phyloP scores from a whole-genome alignment of 345 rosid genomes.

The Triadica sebifera region DNA sequence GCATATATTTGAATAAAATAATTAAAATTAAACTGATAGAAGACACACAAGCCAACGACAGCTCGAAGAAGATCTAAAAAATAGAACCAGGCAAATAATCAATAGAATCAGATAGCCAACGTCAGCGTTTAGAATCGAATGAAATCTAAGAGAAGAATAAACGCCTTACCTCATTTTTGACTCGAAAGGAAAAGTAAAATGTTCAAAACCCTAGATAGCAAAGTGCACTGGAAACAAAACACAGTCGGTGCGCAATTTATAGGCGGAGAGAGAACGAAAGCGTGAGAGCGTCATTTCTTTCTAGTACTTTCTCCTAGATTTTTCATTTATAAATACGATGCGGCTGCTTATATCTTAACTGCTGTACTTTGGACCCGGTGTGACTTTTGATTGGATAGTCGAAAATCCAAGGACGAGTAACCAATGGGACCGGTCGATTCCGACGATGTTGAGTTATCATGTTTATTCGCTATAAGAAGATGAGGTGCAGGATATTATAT shows the following conservation, averaged over 20 bases:
- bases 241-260: conserved; percentile 2
- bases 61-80: not conserved
- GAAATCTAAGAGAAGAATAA: not conserved
- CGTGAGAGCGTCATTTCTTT: conserved; percentile 2
- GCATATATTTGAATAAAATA: not conserved
- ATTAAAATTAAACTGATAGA: not conserved
- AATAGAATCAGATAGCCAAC: not conserved
- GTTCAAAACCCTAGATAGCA: conserved; percentile 38
- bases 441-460: not conserved
- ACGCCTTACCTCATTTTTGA: conserved; percentile 37
- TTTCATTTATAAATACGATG: not conserved
- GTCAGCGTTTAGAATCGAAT: not conserved
- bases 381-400: not conserved
- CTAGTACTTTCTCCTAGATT: conserved; percentile 8
- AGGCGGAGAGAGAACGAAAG: not conserved
- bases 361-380: not conserved
- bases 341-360: not conserved
- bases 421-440: not conserved
- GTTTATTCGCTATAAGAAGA: not conserved
- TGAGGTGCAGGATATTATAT: not conserved
- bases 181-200: conserved; percentile 15
- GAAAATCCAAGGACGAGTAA: not conserved
- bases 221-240: not conserved
- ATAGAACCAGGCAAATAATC: not conserved
- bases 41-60: not conserved